phyloP scores from a whole-genome alignment of 2,329 filamentous ascomycete species.

The Ustulina deusta region DNA sequence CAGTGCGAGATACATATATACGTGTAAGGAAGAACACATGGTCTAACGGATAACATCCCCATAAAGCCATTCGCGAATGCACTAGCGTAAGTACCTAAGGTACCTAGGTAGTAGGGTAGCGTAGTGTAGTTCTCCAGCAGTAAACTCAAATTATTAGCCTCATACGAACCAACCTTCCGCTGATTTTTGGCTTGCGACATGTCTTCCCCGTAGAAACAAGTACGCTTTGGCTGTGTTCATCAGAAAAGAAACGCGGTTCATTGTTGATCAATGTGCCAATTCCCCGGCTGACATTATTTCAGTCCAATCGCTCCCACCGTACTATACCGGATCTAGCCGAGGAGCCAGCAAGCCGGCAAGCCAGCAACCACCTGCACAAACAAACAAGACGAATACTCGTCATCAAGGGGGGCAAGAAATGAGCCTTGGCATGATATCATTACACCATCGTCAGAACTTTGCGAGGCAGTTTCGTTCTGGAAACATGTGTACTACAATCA shows the following conservation, averaged over 20 bases:
- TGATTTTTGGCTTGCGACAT: conserved; percentile 9
- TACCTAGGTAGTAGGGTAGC: too few species aligned
- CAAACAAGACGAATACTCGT: conserved; percentile 5
- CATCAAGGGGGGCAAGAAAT: neutral
- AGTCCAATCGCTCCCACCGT: conserved; percentile 21
- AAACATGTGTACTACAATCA: neutral
- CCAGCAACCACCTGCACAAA: too few species aligned
- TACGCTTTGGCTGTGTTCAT: neutral
- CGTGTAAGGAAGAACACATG: neutral
- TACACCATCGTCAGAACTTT: neutral
- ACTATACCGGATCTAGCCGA: neutral
- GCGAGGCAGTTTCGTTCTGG: neutral
- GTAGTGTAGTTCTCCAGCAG: too few species aligned
- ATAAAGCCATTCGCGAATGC: neutral
- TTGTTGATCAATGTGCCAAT: conserved; percentile 32
- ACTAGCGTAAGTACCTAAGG: too few species aligned
- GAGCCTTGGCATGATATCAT: neutral
- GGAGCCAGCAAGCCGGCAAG: neutral
- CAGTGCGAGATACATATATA: neutral
- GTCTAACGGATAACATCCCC: neutral
- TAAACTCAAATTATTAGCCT: conserved; percentile 6
- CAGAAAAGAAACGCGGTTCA: conserved; percentile 12
- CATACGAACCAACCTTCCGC: conserved; percentile 7
- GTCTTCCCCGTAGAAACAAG: neutral
- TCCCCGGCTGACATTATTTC: conserved; percentile 27